A percentile compares a stretch with the other conserved stretches of the same genome.
Evolutionary conservation across 164 flowering plant genomes (phyloP).

Genomic region (Vitis labrusca): DNA sequence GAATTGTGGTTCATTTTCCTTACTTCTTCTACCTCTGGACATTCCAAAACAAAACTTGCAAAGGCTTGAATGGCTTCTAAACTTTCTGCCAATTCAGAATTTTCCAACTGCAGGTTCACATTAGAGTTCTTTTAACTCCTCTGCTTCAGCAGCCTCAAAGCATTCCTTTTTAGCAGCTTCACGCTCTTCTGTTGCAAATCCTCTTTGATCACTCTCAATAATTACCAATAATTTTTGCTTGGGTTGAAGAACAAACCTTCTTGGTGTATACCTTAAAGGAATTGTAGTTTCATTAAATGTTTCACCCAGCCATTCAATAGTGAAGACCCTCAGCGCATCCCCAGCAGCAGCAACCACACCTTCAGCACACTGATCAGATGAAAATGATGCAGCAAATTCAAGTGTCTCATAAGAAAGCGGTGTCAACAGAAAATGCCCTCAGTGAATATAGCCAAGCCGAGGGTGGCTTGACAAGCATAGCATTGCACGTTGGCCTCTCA

Average conservation of each 20-base stretch:
- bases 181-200: constrained; percentile 90
- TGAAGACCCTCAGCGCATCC: constrained; percentile 85
- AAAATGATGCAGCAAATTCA: no score
- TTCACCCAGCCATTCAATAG: constrained; percentile 25
- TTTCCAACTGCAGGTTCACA: no score
- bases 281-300: no score
- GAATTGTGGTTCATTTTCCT: no score
- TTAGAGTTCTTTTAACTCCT: no score
- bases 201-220: constrained; percentile 98
- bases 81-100: no score
- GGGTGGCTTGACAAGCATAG: constrained; percentile 96
- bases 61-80: no score
- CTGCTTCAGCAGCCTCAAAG: constrained; percentile 24
- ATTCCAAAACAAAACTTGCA: no score
- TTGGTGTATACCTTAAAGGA: constrained; percentile 47
- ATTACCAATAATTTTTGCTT: constrained; percentile 70
- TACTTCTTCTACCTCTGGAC: no score
- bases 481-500: constrained; percentile 90
- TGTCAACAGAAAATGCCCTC: constrained; percentile 3
- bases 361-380: constrained; percentile 32
- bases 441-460: constrained; percentile 97
- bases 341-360: constrained; percentile 99
- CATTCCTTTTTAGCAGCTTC: constrained; percentile 91
- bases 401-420: no score
- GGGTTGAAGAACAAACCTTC: constrained; percentile 95